These are phyloP conservation scores for Endotrypanum monterogeii DNA, from an alignment of 208 protist genomes.

Conservation along the genomic window DNA sequence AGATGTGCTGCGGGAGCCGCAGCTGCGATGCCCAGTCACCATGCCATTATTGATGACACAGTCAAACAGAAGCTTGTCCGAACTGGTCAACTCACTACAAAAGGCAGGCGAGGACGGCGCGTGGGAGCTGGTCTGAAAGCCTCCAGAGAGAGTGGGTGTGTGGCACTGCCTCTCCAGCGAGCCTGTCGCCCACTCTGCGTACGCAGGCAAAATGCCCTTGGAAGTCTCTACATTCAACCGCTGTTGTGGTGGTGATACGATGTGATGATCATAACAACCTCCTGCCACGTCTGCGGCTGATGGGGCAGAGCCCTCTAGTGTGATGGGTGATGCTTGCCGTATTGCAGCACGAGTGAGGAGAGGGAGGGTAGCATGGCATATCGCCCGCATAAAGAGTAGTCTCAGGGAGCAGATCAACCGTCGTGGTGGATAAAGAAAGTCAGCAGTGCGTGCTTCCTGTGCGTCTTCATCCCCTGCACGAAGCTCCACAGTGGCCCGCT, in stretches of 20 bases:
- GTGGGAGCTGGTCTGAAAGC: background rate
- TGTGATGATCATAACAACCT: background rate
- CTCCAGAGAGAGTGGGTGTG: background rate
- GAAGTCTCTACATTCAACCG: background rate
- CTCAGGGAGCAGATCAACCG: too few species aligned
- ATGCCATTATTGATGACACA: too few species aligned
- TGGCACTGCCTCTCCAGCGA: background rate
- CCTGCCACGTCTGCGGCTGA: background rate
- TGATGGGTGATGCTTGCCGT: background rate
- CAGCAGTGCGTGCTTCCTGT: slow-evolving; percentile 28
- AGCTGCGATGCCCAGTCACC: too few species aligned
- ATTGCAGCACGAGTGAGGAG: background rate
- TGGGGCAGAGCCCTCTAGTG: background rate
- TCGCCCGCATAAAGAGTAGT: background rate
- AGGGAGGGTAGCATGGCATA: too few species aligned
- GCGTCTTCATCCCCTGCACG: slow-evolving; percentile 34
- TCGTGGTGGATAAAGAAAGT: too few species aligned
- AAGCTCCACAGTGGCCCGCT: slow-evolving; percentile 32
- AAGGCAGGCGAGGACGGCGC: background rate
- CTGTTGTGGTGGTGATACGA: background rate
- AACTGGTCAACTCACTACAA: too few species aligned
- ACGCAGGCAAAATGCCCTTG: background rate
- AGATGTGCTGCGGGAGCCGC: too few species aligned
- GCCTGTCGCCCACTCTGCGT: background rate
- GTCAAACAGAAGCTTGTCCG: too few species aligned